Conservation (phyloP, 225 moss, liverwort and hornwort genomes). For the Antitrichia curtipendula region DNA sequence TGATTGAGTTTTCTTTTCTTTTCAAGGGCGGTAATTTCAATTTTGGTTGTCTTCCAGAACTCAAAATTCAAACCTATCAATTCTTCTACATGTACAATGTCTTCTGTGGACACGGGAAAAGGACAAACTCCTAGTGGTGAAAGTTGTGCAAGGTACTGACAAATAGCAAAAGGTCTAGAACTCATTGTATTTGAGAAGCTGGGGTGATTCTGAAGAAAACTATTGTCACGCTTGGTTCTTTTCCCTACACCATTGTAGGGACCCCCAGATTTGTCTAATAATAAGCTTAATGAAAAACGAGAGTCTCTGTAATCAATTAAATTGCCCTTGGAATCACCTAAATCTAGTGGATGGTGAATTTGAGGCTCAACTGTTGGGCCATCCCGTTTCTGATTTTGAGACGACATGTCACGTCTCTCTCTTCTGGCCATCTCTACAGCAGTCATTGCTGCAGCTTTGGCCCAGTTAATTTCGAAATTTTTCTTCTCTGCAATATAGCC, state of each 20-base stretch:
- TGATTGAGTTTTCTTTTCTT: background rate
- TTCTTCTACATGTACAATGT: background rate
- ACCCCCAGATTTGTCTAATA: background rate
- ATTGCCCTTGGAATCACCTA: no score
- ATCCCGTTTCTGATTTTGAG: no score
- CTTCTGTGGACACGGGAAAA: background rate
- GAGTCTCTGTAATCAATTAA: background rate
- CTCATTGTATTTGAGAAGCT: background rate
- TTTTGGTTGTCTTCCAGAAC: background rate
- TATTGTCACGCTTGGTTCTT: no score
- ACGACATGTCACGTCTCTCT: no score
- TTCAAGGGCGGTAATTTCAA: background rate
- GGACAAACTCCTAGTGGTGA: accelerated
- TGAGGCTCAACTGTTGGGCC: no score
- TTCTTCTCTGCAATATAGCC: no score
- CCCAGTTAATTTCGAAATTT: no score
- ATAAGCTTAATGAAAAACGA: accelerated
- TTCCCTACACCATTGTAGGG: accelerated
- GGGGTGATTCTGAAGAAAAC: accelerated
- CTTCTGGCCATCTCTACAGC: no score
- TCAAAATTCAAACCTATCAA: background rate
- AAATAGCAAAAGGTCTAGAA: accelerated
- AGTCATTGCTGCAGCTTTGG: no score
- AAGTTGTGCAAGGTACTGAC: accelerated
- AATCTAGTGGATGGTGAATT: no score